These are phyloP conservation scores for Coniochaeta sp. DNA, from an alignment of 2,329 filamentous ascomycete genomes.

Conservation along the genomic window DNA sequence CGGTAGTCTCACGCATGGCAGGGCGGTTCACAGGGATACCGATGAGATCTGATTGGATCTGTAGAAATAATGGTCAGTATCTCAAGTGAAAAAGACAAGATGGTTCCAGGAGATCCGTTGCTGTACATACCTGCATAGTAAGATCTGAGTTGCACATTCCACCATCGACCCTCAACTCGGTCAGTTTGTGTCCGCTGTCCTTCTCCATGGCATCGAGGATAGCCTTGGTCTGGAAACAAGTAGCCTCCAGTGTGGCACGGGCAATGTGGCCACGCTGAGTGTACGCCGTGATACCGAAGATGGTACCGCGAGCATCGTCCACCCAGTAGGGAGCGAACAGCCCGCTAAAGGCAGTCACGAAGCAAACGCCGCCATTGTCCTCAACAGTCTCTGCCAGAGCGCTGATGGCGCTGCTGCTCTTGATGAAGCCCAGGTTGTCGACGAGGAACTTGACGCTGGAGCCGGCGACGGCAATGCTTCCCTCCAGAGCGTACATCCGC, in stretches of 20 bases:
- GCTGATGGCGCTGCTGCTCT: slow-evolving; percentile 35
- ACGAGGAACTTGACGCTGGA: slow-evolving; percentile 65
- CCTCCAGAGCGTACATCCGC: slow-evolving; percentile 69
- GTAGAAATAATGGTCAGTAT: slow-evolving; percentile 2
- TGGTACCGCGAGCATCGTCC: slow-evolving; percentile 72
- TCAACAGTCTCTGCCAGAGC: slow-evolving; percentile 38
- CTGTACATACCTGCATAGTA: slow-evolving; percentile 55
- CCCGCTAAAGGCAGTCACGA: slow-evolving; percentile 76
- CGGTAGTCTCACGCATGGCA: slow-evolving; percentile 76
- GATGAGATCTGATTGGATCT: slow-evolving; percentile 74
- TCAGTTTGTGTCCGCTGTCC: slow-evolving; percentile 65
- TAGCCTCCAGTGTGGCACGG: slow-evolving; percentile 71
- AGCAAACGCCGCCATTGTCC: slow-evolving; percentile 68
- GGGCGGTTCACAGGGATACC: slow-evolving; percentile 72
- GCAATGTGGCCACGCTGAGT: slow-evolving; percentile 72
- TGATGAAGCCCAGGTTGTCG: slow-evolving; percentile 49
- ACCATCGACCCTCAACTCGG: slow-evolving; percentile 72
- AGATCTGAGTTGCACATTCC: slow-evolving; percentile 77
- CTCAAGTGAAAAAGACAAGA: neutral
- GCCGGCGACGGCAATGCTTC: slow-evolving; percentile 69
- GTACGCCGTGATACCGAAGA: slow-evolving; percentile 71
- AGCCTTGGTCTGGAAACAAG: slow-evolving; percentile 76
- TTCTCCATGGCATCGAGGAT: slow-evolving; percentile 76
- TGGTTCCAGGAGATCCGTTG: neutral
- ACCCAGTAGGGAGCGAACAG: slow-evolving; percentile 83